Base-by-base conservation (phyloP, 2,329 filamentous ascomycete species). In the Sphaerulina populicola region DNA sequence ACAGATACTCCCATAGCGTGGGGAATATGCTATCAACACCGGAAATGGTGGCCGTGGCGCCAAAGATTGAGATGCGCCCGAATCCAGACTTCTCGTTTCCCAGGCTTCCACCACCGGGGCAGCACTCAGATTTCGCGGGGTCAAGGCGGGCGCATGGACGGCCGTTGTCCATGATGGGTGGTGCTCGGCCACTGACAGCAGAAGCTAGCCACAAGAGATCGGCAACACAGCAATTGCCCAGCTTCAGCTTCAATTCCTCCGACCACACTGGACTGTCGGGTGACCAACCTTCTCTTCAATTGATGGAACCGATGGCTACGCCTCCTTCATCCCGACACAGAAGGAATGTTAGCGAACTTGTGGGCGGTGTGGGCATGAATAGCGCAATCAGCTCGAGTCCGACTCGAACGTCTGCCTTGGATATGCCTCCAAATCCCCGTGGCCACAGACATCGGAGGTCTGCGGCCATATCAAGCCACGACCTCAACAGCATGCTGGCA, bases 281-380 rank as follows among this genome's bases (percentile, higher is more conserved):
- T 8, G 46, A 52, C 5, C 39, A 64, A 9, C 40, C 71, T 69
- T 54, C 59, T 27, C 54, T 64, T 9, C 68, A 70, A 4, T 30
- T 29, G 12, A 15, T 29, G 21, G 37, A 48, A 27, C 37, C 37
- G 1, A 48, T 41, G 42, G 37, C 46, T 37, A 62, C 64, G 11
- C 71, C 72, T 27, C 76, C 82, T 14, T 73, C 77, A 15, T 75
- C 80, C 54, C 72, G 77, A 30, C 86, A 89, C 64, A 78, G 83
- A 61, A 80, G 90, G 62, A 86, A 86, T 48, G 85, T 82, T 27
- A 95, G 89, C 66, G 89, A 95, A 66, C 89, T 94, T 62, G 86
- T 94, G 42, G 88, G 88, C 35, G 86, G 85, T 6, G 85, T 84
- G 61, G 71, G 74, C 62, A 64, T 69, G 70, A 77, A 58, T 73